phyloP scores from a whole-genome alignment of 345 rosid species.

The Populus nigra region DNA sequence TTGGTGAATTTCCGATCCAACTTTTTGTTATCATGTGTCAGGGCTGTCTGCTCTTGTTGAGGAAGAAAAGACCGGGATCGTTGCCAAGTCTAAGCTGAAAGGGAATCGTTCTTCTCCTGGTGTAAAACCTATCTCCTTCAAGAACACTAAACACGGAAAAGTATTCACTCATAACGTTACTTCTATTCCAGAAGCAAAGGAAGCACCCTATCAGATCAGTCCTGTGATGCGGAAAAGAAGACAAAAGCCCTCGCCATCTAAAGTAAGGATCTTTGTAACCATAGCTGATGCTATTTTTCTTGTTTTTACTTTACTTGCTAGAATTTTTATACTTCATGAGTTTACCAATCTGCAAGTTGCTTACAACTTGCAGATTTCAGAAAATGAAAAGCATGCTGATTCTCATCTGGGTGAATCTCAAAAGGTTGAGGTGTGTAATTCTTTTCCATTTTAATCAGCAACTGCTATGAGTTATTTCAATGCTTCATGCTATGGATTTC shows the following conservation, averaged over 20 bases:
- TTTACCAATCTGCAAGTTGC: conserved; percentile 26
- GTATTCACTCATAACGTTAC: conserved; percentile 21
- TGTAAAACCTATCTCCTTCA: conserved; percentile 38
- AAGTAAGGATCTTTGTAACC: conserved; percentile 40
- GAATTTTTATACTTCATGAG: conserved; percentile 17
- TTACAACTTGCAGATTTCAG: conserved; percentile 44
- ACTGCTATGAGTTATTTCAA: background rate
- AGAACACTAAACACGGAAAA: conserved; percentile 43
- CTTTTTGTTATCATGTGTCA: conserved; percentile 21
- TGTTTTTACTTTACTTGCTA: conserved; percentile 11
- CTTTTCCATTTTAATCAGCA: conserved; percentile 11
- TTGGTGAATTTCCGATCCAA: conserved; percentile 19
- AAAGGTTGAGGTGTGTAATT: conserved; percentile 43
- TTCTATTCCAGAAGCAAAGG: conserved; percentile 45
- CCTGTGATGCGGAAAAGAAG: conserved; percentile 51
- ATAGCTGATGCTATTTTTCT: background rate
- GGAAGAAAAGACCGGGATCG: conserved; percentile 43
- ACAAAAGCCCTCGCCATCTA: conserved; percentile 52
- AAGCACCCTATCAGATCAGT: conserved; percentile 34
- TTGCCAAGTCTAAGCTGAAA: conserved; percentile 45
- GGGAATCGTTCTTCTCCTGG: conserved; percentile 41
- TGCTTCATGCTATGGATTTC: conserved; percentile 7
- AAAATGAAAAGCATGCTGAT: conserved; percentile 43
- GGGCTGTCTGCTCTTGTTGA: conserved; percentile 55
- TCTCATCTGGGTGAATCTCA: conserved; percentile 40